Evolutionary conservation across 257 asterid genomes (phyloP).

Genomic region (Solanum chmielewskii): DNA sequence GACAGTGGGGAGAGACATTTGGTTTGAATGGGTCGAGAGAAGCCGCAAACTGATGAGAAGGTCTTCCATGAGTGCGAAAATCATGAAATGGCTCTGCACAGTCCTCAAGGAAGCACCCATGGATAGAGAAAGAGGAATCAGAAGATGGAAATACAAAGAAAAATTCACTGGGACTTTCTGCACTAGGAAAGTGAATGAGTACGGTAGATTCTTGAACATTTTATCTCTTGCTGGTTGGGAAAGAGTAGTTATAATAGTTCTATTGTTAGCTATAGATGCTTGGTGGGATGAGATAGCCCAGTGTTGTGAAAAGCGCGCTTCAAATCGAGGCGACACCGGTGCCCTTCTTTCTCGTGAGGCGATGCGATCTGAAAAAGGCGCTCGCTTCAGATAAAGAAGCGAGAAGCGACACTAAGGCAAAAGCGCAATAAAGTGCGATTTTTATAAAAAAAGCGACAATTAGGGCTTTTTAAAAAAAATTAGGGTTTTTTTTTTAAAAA

Average conservation of each 20-base stretch:
- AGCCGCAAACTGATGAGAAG: neutral
- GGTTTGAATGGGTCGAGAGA: neutral
- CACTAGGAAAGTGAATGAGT: neutral
- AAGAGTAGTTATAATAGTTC: neutral
- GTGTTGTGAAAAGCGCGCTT: no score
- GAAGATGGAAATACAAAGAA: neutral
- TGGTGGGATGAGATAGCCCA: neutral
- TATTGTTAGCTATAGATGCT: neutral
- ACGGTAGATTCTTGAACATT: neutral
- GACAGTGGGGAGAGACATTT: neutral
- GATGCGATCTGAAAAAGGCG: no score
- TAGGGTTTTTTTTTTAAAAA: no score
- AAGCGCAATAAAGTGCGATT: no score
- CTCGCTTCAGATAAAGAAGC: no score
- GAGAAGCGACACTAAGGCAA: no score
- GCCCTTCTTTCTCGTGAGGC: no score
- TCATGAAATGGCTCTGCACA: neutral
- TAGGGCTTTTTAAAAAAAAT: no score
- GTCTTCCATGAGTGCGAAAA: neutral
- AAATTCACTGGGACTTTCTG: neutral
- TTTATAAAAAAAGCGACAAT: no score
- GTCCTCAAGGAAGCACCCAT: neutral
- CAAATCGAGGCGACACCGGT: no score
- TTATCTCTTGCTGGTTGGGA: neutral
- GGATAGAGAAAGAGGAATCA: neutral